Conservation (phyloP, 1,284 basidiomycete species). For the Puccinia polysora region DNA sequence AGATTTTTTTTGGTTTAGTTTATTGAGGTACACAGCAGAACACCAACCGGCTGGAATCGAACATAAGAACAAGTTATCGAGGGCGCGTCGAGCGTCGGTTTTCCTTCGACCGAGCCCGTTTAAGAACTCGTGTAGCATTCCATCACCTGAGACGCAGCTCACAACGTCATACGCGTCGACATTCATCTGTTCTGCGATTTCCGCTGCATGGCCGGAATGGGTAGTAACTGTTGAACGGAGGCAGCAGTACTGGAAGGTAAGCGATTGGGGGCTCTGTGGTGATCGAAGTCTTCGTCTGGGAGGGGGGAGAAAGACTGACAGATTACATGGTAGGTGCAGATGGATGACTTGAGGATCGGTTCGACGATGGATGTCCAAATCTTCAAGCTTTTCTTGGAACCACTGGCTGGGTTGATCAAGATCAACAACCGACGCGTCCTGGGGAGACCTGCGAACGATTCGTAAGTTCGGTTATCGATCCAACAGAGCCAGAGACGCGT, state of each 20-base stretch:
- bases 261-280: background rate
- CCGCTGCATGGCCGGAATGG: slow-evolving; percentile 67
- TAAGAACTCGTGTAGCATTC: slow-evolving; percentile 80
- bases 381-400: slow-evolving; percentile 68
- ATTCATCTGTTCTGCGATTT: slow-evolving; percentile 63
- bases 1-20: background rate
- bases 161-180: slow-evolving; percentile 68
- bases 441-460: background rate
- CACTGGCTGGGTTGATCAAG: slow-evolving; percentile 82
- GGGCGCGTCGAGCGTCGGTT: slow-evolving; percentile 63
- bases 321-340: slow-evolving; percentile 63
- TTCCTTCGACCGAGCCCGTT: slow-evolving; percentile 78
- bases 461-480: too few species aligned
- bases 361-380: slow-evolving; percentile 66
- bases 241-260: background rate
- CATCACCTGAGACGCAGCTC: slow-evolving; percentile 82
- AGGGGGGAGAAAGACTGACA: slow-evolving; percentile 56
- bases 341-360: slow-evolving; percentile 74
- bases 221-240: slow-evolving; percentile 61
- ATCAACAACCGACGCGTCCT: slow-evolving; percentile 53
- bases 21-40: slow-evolving; percentile 44
- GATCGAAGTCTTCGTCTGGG: background rate
- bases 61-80: slow-evolving; percentile 66
- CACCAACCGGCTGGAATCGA: slow-evolving; percentile 83
- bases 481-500: slow-evolving; percentile 12